Evolutionary conservation across 148 eudicot species (phyloP).

Genomic region (Fagopyrum tataricum): DNA sequence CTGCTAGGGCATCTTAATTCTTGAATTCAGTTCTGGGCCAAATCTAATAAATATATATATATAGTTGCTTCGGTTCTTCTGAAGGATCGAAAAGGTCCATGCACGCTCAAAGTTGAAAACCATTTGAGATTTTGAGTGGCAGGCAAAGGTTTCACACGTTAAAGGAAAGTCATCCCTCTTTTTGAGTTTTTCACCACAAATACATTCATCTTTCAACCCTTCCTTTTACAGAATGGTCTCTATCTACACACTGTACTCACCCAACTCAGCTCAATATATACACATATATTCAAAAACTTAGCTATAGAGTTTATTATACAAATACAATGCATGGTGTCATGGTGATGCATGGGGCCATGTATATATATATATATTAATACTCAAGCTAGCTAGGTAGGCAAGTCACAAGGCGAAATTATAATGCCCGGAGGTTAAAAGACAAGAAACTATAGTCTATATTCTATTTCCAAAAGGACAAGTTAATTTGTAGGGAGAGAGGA

Average conservation of each 20-base stretch:
- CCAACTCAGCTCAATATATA: neutral
- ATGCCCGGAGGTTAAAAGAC: constrained; percentile 13
- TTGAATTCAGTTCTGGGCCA: neutral
- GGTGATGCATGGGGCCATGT: neutral
- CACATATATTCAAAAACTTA: neutral
- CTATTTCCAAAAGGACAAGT: neutral
- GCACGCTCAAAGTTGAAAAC: constrained; percentile 4
- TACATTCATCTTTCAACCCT: constrained; percentile 1
- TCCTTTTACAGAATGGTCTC: constrained; percentile 6
- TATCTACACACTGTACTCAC: constrained; percentile 5
- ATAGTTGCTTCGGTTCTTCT: neutral
- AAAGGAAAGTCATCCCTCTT: neutral
- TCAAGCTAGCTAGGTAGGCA: neutral
- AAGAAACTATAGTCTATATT: neutral
- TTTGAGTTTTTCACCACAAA: neutral
- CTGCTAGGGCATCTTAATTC: neutral
- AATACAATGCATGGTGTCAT: no score
- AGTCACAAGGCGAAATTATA: constrained; percentile 3
- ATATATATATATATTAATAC: neutral
- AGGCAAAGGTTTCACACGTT: constrained; percentile 9
- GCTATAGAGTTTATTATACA: neutral
- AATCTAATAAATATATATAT: neutral
- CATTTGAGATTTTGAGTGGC: constrained; percentile 11
- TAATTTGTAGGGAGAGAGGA: neutral
- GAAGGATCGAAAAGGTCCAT: neutral